These are phyloP conservation scores for Hondaea fermentalgiana DNA, from an alignment of 108 stramenopile genomes.

Conservation along the genomic window DNA sequence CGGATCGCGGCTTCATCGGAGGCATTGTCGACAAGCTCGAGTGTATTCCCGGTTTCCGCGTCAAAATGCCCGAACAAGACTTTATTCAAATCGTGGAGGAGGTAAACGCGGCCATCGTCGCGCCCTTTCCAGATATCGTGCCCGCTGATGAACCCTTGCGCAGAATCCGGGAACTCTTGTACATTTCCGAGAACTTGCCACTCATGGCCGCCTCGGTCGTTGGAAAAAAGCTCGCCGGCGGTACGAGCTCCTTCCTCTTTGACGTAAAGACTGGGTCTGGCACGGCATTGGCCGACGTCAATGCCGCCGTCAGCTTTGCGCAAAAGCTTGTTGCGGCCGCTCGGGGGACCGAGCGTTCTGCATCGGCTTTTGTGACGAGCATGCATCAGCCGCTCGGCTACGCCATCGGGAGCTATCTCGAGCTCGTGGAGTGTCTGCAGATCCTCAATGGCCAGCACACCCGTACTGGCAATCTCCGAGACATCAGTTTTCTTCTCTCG, in stretches of 20 bases:
- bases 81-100: neutral
- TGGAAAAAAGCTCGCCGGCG: neutral
- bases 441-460: neutral
- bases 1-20: neutral
- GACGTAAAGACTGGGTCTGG: slow-evolving; percentile 14
- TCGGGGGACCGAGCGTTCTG: neutral
- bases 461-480: neutral
- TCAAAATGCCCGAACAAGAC: neutral
- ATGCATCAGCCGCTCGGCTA: slow-evolving; percentile 7
- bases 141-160: neutral
- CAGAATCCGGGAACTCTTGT: neutral
- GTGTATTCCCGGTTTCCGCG: neutral
- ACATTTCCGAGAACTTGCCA: neutral
- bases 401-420: slow-evolving; percentile 11
- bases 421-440: neutral
- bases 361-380: neutral
- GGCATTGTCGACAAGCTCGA: slow-evolving; percentile 13
- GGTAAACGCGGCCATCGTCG: neutral
- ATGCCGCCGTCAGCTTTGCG: neutral
- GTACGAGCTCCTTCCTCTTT: neutral
- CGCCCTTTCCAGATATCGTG: neutral
- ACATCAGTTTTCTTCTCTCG: neutral
- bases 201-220: slow-evolving; percentile 6
- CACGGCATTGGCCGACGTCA: neutral
- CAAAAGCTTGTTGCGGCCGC: neutral